Evolutionary conservation across 2,329 filamentous ascomycete species (phyloP).

Genomic region (Xylariaceae sp.): DNA sequence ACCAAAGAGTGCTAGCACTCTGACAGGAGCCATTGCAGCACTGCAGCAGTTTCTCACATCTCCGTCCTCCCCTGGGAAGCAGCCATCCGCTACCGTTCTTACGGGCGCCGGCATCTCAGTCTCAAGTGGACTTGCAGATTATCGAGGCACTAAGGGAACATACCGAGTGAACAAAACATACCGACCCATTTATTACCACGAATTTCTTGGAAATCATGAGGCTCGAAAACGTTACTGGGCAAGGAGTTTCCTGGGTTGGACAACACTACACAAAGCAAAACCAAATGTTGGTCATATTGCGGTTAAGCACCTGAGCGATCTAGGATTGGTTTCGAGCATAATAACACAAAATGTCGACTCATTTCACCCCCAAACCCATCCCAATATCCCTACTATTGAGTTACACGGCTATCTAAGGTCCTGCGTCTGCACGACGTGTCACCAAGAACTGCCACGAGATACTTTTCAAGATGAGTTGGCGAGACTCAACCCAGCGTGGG

Average conservation of each 20-base stretch:
- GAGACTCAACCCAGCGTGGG: constrained; percentile 81
- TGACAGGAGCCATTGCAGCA: constrained; percentile 71
- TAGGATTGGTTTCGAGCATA: constrained; percentile 71
- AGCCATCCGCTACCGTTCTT: constrained; percentile 45
- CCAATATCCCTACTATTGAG: constrained; percentile 70
- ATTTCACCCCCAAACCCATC: constrained; percentile 78
- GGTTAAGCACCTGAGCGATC: constrained; percentile 63
- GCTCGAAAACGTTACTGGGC: constrained; percentile 94
- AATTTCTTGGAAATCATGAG: constrained; percentile 79
- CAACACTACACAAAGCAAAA: constrained; percentile 69
- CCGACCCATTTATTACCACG: constrained; percentile 86
- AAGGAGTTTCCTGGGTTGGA: constrained; percentile 89
- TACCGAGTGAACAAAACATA: constrained; percentile 90
- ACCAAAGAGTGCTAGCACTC: constrained; percentile 65
- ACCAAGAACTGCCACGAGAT: constrained; percentile 64
- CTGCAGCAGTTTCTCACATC: constrained; percentile 71
- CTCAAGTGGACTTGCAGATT: constrained; percentile 88
- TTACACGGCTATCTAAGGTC: constrained; percentile 87
- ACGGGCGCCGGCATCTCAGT: constrained; percentile 92
- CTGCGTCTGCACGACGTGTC: constrained; percentile 77
- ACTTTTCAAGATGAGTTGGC: constrained; percentile 74
- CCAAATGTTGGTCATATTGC: constrained; percentile 80
- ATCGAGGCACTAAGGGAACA: constrained; percentile 83
- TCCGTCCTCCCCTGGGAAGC: constrained; percentile 45
- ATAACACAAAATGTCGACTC: constrained; percentile 98